Evolutionary conservation across 768 basidiomycete species (phyloP), one percentile per base, ranked within the genome.

Genomic region (Lentinula boryana): DNA sequence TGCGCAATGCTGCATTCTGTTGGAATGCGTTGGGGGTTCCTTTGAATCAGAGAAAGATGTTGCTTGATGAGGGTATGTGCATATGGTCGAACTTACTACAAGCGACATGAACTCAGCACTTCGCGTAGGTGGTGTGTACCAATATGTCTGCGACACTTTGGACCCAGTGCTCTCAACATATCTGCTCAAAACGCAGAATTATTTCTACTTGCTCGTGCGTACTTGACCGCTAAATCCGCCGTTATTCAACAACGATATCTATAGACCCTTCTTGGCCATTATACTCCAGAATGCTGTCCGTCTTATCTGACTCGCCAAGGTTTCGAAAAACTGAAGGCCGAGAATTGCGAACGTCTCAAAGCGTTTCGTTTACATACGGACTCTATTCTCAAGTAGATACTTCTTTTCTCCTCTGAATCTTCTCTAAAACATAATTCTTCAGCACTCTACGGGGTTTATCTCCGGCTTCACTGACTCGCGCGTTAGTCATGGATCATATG

Each of bases 11-110:
- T 54, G 60, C 63, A 38, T 82, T 78, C 69, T 82, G 80, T 63
- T 87, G 86, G 85, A 83, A 85, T 63, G 84, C 85, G 1, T 71
- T 87, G 21, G 85, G 85, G 16, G 85, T 87, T 3, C 84, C 85
- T 8, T 70, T 71, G 57, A 83, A 84, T 62, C 83, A 85, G 69
- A 73, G 80, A 63, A 72, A 74, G 46, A 78, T 80, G 72, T 66
- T 83, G 56, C 62, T 81, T 18, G 61, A 74, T 5, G 76, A 78
- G 12, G 60, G 60, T 56, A 12, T 10, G 35, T 23, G 16, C 12
- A 12, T 23, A 18, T 41, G 16, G 16, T 23, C 23, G 23, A 23
- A 23, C 23, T 23, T 23, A 23, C 23, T 23, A 23, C 23, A 23
- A 23, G 23, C 23, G 23, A 23, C 23, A 23, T 23, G 23, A 23